phyloP scores from a whole-genome alignment of 441 rosid genomes.

The Erysimum pusillum region DNA sequence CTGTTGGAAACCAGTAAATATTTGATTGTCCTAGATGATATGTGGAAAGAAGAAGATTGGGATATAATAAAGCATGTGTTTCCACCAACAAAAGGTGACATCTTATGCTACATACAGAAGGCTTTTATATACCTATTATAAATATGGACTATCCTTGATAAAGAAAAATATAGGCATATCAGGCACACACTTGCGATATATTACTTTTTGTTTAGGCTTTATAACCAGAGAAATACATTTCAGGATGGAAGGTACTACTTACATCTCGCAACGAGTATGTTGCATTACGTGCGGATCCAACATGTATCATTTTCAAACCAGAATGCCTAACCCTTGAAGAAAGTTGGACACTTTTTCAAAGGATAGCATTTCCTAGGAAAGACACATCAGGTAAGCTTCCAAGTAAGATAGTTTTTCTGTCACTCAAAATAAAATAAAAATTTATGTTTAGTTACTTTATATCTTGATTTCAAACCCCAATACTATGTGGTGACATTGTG shows the following conservation, averaged over 20 bases:
- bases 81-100: neutral
- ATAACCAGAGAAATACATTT: too few species aligned
- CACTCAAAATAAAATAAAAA: too few species aligned
- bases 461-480: too few species aligned
- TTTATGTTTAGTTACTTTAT: too few species aligned
- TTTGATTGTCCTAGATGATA: constrained; percentile 20
- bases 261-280: constrained; percentile 40
- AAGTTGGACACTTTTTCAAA: constrained; percentile 35
- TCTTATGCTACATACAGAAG: too few species aligned
- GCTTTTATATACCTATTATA: too few species aligned
- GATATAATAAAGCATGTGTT: neutral
- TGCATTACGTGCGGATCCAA: constrained; percentile 33
- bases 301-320: constrained; percentile 27
- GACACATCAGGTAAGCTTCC: neutral
- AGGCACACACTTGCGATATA: too few species aligned
- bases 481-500: too few species aligned
- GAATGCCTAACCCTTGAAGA: constrained; percentile 24
- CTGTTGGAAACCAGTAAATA: neutral
- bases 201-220: too few species aligned
- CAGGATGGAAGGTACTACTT: constrained; percentile 37
- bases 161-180: too few species aligned
- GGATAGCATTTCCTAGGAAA: constrained; percentile 30
- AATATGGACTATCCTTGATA: too few species aligned
- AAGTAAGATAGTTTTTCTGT: too few species aligned
- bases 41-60: constrained; percentile 21